Conservation (phyloP, 2,329 filamentous ascomycete genomes). For the Blastomyces silverae region DNA sequence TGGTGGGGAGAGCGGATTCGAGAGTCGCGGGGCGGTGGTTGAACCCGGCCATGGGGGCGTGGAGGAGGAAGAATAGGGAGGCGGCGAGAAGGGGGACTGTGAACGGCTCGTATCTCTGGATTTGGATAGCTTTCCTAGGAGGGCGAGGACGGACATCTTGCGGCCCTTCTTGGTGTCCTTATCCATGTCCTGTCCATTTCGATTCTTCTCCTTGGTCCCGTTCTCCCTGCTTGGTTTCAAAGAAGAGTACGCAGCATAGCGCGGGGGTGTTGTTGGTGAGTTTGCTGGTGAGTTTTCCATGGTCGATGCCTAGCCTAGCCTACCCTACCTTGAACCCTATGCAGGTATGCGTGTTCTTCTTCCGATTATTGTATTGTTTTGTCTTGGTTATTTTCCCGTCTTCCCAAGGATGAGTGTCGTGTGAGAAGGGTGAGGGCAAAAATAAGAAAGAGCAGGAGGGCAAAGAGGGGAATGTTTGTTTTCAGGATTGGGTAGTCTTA, state of each 20-base stretch:
- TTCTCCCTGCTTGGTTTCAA: neutral
- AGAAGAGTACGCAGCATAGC: neutral
- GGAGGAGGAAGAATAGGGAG: constrained; percentile 8
- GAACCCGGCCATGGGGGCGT: neutral
- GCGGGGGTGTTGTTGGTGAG: neutral
- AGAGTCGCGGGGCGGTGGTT: neutral
- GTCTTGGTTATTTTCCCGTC: neutral
- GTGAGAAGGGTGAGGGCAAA: neutral
- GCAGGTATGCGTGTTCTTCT: too few relatives aligned
- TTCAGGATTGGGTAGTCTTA: neutral
- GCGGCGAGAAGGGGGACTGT: constrained; percentile 7
- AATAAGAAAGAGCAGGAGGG: neutral
- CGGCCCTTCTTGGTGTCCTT: neutral
- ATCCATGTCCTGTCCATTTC: neutral
- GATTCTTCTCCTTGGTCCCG: neutral
- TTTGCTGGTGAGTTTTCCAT: neutral
- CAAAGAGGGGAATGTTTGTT: neutral
- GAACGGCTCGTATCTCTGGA: constrained; percentile 1
- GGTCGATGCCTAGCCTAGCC: too few relatives aligned
- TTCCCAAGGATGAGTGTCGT: neutral
- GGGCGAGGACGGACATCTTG: neutral
- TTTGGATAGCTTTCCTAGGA: constrained; percentile 8
- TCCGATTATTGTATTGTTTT: neutral
- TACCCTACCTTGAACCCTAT: neutral
- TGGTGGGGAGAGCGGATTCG: constrained; percentile 3